A percentile compares a stretch with the other conserved stretches of the same genome.
Conservation (phyloP, 179 eudicot genomes). For the Beta lomatogona region DNA sequence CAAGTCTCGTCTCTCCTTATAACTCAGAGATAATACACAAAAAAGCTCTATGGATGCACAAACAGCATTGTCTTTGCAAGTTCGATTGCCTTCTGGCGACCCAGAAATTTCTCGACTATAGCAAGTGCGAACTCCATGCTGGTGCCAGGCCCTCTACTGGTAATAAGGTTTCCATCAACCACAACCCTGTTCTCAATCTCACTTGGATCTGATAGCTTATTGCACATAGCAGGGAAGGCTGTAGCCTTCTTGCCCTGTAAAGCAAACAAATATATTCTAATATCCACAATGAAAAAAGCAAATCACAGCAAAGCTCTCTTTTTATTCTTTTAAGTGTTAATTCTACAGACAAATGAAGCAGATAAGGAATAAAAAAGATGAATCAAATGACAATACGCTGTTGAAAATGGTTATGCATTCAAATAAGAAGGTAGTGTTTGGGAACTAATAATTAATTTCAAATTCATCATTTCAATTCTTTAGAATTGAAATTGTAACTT, state of each 20-base stretch:
- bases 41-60: slow-evolving; percentile 28
- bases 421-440: not conserved
- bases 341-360: not conserved
- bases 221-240: slow-evolving; percentile 83
- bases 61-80: slow-evolving; percentile 70
- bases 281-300: not conserved
- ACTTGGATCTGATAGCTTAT: slow-evolving; percentile 73
- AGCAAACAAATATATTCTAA: not conserved
- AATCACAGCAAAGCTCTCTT: not conserved
- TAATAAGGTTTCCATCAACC: slow-evolving; percentile 89
- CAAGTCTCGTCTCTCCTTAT: not conserved
- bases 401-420: not conserved
- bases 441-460: too few species aligned
- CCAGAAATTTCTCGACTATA: slow-evolving; percentile 76
- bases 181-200: slow-evolving; percentile 80
- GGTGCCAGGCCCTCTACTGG: slow-evolving; percentile 96
- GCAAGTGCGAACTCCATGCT: slow-evolving; percentile 81
- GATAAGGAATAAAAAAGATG: not conserved
- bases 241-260: slow-evolving; percentile 93
- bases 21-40: not conserved
- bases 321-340: not conserved
- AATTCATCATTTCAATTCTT: too few species aligned
- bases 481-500: too few species aligned
- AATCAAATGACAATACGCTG: not conserved
- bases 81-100: slow-evolving; percentile 72